These are phyloP conservation scores for Blastobotrys proliferans DNA, from an alignment of 1,139 yeast genomes.

Conservation along the genomic window DNA sequence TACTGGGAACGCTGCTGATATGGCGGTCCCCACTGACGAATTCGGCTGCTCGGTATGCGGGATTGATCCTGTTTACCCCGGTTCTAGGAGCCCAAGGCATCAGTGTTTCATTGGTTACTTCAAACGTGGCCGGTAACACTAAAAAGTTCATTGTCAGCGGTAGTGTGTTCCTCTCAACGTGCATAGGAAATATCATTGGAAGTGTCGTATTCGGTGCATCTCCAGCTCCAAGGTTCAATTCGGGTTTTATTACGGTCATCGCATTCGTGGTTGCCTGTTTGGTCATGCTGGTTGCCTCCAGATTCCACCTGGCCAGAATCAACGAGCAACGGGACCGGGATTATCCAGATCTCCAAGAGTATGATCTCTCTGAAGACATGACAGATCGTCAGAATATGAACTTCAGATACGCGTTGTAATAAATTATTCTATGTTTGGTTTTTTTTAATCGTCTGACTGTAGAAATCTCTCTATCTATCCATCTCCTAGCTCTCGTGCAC, in stretches of 20 bases:
- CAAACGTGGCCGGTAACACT: slow-evolving; percentile 66
- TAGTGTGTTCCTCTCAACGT: slow-evolving; percentile 54
- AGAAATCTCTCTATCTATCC: too few species aligned
- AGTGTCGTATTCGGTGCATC: slow-evolving; percentile 56
- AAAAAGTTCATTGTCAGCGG: slow-evolving; percentile 61
- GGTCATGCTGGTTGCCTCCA: slow-evolving; percentile 37
- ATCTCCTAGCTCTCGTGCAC: too few species aligned
- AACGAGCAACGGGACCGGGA: slow-evolving; percentile 42
- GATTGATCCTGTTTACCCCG: slow-evolving; percentile 15
- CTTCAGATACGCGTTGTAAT: slow-evolving; percentile 45
- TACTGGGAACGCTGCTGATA: slow-evolving; percentile 15
- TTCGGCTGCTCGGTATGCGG: slow-evolving; percentile 14
- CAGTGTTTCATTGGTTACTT: slow-evolving; percentile 37
- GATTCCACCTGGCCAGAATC: slow-evolving; percentile 33
- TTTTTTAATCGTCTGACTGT: too few species aligned
- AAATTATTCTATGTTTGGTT: neutral
- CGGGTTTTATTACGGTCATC: slow-evolving; percentile 47
- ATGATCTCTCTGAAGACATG: slow-evolving; percentile 39
- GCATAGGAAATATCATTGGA: slow-evolving; percentile 63
- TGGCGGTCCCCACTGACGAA: slow-evolving; percentile 15
- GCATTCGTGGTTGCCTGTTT: slow-evolving; percentile 41
- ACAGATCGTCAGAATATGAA: slow-evolving; percentile 58
- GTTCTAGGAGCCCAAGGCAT: slow-evolving; percentile 17
- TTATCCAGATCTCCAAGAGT: slow-evolving; percentile 3
- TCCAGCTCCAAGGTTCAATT: slow-evolving; percentile 51